Base-by-base conservation (phyloP, 345 rosid genomes). In the Sisymbrium altissimum region DNA sequence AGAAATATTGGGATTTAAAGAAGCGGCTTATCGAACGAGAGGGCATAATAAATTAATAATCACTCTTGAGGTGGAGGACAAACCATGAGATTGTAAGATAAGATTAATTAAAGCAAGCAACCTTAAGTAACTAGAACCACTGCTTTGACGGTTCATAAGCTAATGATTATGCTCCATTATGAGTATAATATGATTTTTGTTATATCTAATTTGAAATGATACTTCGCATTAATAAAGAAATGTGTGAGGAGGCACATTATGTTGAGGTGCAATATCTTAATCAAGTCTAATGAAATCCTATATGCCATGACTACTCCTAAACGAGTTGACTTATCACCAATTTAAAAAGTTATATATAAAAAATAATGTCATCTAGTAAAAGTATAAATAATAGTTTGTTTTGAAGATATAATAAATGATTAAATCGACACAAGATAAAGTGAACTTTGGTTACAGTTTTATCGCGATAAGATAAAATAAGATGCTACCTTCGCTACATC, bases 121-220 rank as follows among this genome's bases (percentile, higher is more conserved):
- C 9, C 44, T 54, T 70, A 62, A 70, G 70, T 63, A 63, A 64
- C 70, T 71, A 71, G 76, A 77, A 71, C 80, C 76, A 70, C 75
- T 64, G 61, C 67, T 71, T 77, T 70, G 80, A 71, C 80, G 70
- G 76, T 70, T 70, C 76, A 70, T 57, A 57, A 71, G 71, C 66
- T 70, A 64, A 77, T 70, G 72, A 77, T 64, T 71, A 70, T 77
- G 45, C 67, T 56, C 80, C 80, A 70, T 71, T 70, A 71, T 40
- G 58, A 46, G 27, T 77, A 70, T 45, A 25, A 54, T 68, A 63
- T 76, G 60, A 45, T 45, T 55, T 56, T 62, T 70, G 13, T 58
- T 30, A 7, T 58, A 49, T 25, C 13, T 35, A 12, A 45, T 72
- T 41, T 33, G 23, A 76, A 62, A 68, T 35, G 14, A 25, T 43